phyloP scores from a whole-genome alignment of 2,329 filamentous ascomycete species.

The Colletotrichum caudatum region DNA sequence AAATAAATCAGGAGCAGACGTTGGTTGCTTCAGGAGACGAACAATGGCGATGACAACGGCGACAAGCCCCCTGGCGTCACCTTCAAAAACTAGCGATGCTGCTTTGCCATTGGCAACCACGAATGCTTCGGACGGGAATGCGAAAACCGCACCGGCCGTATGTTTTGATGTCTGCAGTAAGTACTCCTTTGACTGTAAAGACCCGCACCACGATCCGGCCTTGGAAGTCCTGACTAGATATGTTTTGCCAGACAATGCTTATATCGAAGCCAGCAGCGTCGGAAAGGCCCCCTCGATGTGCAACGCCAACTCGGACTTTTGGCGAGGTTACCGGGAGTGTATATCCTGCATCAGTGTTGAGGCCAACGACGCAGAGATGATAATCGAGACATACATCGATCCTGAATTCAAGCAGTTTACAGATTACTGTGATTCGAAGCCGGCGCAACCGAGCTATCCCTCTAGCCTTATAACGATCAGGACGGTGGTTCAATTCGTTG shows the following conservation, averaged over 20 bases:
- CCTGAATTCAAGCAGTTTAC: constrained; percentile 8
- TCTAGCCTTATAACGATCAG: neutral
- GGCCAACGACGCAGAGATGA: neutral
- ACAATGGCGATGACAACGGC: neutral
- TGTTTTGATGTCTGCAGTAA: neutral
- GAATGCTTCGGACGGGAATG: too few relatives aligned
- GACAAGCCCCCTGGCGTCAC: neutral
- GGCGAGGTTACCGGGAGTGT: neutral
- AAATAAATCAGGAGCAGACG: too few relatives aligned
- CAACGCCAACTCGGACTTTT: neutral
- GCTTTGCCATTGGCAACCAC: neutral
- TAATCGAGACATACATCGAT: neutral
- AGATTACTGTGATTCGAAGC: neutral
- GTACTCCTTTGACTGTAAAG: neutral
- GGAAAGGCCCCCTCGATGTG: neutral
- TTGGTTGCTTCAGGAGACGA: neutral
- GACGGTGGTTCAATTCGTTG: neutral
- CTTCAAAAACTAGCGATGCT: neutral
- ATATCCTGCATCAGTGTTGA: neutral
- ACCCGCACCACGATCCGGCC: too few relatives aligned
- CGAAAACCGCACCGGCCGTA: neutral
- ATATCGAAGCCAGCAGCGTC: neutral
- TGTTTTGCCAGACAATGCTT: neutral
- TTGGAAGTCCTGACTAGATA: neutral
- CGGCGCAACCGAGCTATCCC: neutral